phyloP scores from a whole-genome alignment of 139 green algal genomes.

The Picochlorum sp. region DNA sequence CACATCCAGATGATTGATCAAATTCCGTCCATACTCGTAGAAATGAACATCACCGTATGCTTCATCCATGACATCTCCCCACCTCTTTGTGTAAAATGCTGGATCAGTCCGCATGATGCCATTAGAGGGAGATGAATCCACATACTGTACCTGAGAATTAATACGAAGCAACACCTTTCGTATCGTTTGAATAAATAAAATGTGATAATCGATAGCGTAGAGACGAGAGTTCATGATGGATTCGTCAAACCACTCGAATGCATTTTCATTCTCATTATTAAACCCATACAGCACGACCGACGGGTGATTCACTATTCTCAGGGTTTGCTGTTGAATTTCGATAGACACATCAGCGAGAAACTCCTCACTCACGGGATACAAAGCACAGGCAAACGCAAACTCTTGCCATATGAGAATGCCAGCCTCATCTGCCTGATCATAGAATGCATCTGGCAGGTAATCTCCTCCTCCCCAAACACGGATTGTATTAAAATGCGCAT shows the following conservation, averaged over 20 bases:
- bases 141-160: constrained; percentile 40
- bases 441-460: constrained; percentile 53
- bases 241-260: constrained; percentile 39
- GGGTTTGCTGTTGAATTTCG: constrained; percentile 43
- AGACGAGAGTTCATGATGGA: constrained; percentile 31
- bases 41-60: constrained; percentile 65
- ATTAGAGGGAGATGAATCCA: constrained; percentile 65
- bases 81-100: constrained; percentile 31
- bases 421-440: constrained; percentile 50
- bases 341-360: constrained; percentile 35
- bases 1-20: constrained; percentile 23
- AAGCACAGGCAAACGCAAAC: constrained; percentile 45
- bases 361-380: constrained; percentile 33
- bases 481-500: constrained; percentile 71
- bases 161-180: constrained; percentile 22
- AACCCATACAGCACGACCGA: constrained; percentile 59
- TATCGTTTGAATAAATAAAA: constrained; percentile 49
- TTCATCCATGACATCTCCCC: constrained; percentile 26
- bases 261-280: constrained; percentile 39
- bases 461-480: constrained; percentile 55
- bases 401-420: constrained; percentile 76
- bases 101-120: constrained; percentile 28
- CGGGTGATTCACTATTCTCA: constrained; percentile 53
- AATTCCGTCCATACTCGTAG: constrained; percentile 58
- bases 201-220: constrained; percentile 47